Evolutionary conservation across 2,329 filamentous ascomycete genomes (phyloP), one percentile per base, ranked within the genome.

Genomic region (Rutstroemia sp.): DNA sequence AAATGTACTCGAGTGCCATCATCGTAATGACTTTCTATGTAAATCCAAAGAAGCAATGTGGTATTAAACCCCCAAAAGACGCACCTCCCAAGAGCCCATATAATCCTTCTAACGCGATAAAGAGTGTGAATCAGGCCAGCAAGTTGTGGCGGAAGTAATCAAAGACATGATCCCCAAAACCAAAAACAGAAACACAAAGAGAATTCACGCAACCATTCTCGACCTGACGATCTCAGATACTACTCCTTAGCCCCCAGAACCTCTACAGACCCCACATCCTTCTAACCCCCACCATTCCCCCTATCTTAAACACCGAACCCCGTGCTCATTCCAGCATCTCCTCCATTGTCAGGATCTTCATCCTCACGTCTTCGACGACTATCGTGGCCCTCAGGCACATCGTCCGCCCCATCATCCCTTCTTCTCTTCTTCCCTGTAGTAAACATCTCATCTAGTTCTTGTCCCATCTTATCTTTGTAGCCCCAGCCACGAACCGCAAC

Each of bases 401-500:
- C n/a, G 16, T n/a, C 39, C 6, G 25, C 17, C 39, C 9, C n/a
- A 39, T 16, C 48, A 8, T 50, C 30, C 30, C 23, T 10, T n/a
- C 30, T n/a, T 21, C 48, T 38, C 34, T 36, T 27, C 19, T 16
- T 40, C 34, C 36, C 34, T 19, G 3, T 23, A 30, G 48, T 34
- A 7, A 16, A 25, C 55, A 39, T 27, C 25, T 54, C 44, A 1
- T 57, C 55, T 8, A 57, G 36, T 27, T 57, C 55, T 16, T 16
- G 6, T 0, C 8, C 38, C 45, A 57, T 40, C 38, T 57, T 57
- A 46, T 57, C 55, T 27, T 25, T 44, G 25, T 54, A 44, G 3
- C 30, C 48, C 54, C 54, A 39, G 14, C 14, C 17, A 1, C 16
- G 0, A 1, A 49, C 8, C 2, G 50, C 45, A 16, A 47, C 21